phyloP scores from a whole-genome alignment of 1,139 yeast genomes.

The Yamadazyma siamensis region DNA sequence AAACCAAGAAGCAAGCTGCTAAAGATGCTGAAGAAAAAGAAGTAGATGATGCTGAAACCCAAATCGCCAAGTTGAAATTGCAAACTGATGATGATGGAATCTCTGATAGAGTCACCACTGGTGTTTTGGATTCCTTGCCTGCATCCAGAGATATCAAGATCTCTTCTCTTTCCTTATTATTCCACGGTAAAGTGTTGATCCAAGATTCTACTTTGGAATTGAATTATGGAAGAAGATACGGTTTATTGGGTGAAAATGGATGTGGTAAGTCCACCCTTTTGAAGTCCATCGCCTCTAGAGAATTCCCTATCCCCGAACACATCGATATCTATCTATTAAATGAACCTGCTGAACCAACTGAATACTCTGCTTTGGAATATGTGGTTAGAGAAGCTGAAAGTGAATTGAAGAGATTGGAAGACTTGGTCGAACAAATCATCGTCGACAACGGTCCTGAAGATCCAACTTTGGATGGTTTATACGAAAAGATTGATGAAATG shows the following conservation, averaged over 20 bases:
- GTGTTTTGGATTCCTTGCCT: slow-evolving; percentile 83
- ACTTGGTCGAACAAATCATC: slow-evolving; percentile 83
- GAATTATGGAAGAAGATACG: slow-evolving; percentile 96
- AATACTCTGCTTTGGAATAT: slow-evolving; percentile 88
- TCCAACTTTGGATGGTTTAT: slow-evolving; percentile 77
- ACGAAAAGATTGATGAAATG: slow-evolving; percentile 94
- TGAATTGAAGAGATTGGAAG: slow-evolving; percentile 89
- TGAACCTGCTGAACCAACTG: slow-evolving; percentile 96
- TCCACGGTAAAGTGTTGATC: slow-evolving; percentile 95
- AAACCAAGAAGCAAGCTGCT: slow-evolving; percentile 53
- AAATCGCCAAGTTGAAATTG: slow-evolving; percentile 80
- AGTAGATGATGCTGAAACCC: slow-evolving; percentile 65
- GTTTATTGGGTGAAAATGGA: slow-evolving; percentile 96
- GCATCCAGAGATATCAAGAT: slow-evolving; percentile 95
- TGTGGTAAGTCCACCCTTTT: slow-evolving; percentile 97
- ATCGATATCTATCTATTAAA: slow-evolving; percentile 90
- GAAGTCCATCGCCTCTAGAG: slow-evolving; percentile 92
- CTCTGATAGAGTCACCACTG: slow-evolving; percentile 97
- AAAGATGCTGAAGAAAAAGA: slow-evolving; percentile 58
- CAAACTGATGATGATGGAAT: slow-evolving; percentile 93
- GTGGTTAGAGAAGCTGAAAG: slow-evolving; percentile 95
- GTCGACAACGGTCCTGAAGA: slow-evolving; percentile 94
- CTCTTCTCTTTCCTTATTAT: slow-evolving; percentile 83
- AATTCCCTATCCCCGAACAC: slow-evolving; percentile 88
- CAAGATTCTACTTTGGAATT: slow-evolving; percentile 90